A percentile compares a stretch with the other conserved stretches of the same genome.
phyloP scores from a whole-genome alignment of 805 yeast genomes.

The Peterozyma toletana region DNA sequence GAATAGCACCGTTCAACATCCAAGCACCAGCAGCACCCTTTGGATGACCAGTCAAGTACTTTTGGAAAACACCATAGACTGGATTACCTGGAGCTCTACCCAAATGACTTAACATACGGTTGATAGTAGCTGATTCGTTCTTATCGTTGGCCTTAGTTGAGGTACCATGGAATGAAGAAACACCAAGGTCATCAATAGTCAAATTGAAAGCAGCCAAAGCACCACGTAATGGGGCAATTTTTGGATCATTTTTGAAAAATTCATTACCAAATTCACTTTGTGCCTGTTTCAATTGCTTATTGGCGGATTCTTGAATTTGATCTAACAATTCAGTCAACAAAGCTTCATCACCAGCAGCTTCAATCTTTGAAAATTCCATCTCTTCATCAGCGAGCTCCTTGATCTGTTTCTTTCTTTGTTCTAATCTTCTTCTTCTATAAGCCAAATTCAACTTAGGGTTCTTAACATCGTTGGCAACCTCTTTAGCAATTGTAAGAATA shows the following conservation, averaged over 20 bases:
- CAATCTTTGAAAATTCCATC: constrained; percentile 60
- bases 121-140: constrained; percentile 91
- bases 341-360: constrained; percentile 46
- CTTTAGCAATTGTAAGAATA: constrained; percentile 96
- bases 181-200: constrained; percentile 91
- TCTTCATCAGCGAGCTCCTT: constrained; percentile 82
- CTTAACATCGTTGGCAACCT: constrained; percentile 73
- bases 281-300: constrained; percentile 79
- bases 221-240: constrained; percentile 96
- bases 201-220: constrained; percentile 91
- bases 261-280: constrained; percentile 93
- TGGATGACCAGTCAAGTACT: constrained; percentile 98
- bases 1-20: constrained; percentile 99
- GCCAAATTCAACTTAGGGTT: constrained; percentile 79
- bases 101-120: constrained; percentile 87
- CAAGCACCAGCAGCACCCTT: constrained; percentile 99
- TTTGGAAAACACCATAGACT: constrained; percentile 96
- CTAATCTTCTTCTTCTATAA: constrained; percentile 90
- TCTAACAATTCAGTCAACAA: constrained; percentile 80
- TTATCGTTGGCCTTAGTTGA: constrained; percentile 98
- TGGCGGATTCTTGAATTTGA: constrained; percentile 80
- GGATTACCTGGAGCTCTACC: constrained; percentile 99
- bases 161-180: constrained; percentile 98
- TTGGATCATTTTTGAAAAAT: constrained; percentile 83
- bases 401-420: constrained; percentile 69